Conservation (phyloP, 2,329 filamentous ascomycete genomes). For the Neodidymelliopsis sp. region DNA sequence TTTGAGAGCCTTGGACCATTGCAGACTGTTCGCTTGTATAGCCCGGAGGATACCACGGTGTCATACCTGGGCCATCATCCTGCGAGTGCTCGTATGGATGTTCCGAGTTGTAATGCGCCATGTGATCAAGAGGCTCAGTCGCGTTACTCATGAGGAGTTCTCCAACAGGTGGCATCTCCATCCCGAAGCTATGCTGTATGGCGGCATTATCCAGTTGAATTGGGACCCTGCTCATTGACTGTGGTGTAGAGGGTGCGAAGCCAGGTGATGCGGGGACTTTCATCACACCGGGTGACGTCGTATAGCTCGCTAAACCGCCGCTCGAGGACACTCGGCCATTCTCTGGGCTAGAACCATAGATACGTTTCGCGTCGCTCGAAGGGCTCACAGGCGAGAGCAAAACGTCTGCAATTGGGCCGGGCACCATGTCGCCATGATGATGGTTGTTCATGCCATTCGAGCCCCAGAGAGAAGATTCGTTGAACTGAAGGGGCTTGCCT, state of each 20-base stretch:
- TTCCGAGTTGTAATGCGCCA: constrained; percentile 2
- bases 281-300: not conserved
- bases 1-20: not conserved
- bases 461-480: not conserved
- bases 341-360: constrained; percentile 14
- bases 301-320: constrained; percentile 10
- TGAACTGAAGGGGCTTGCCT: constrained; percentile 13
- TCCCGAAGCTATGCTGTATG: not conserved
- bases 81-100: constrained; percentile 17
- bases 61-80: constrained; percentile 7
- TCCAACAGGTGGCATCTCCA: not conserved
- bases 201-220: not conserved
- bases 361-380: constrained; percentile 22
- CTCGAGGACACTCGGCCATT: constrained; percentile 8
- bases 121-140: not conserved
- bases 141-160: not conserved
- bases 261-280: constrained; percentile 1
- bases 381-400: constrained; percentile 33
- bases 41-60: constrained; percentile 17
- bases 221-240: not conserved
- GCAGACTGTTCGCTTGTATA: not conserved
- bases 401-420: constrained; percentile 19
- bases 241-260: not conserved
- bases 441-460: not conserved
- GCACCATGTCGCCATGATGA: not conserved